phyloP scores from a whole-genome alignment of 1,139 yeast species.

The Trichomonascaceae sp. region DNA sequence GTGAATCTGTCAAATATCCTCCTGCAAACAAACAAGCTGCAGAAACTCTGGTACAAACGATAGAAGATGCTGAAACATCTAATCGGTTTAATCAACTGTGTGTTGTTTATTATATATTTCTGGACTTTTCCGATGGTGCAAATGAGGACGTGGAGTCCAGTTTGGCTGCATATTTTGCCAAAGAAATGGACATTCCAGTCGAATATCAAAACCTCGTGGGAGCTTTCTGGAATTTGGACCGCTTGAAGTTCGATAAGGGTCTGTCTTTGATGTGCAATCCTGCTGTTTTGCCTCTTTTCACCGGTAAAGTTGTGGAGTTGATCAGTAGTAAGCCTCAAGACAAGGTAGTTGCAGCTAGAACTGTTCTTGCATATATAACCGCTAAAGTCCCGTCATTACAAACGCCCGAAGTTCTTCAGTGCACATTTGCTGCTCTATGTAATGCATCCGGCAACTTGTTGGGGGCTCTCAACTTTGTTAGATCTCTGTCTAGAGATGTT shows the following conservation, averaged over 20 bases:
- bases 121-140: constrained; percentile 23
- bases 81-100: constrained; percentile 20
- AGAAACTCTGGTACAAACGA: constrained; percentile 18
- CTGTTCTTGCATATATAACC: constrained; percentile 19
- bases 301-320: constrained; percentile 19
- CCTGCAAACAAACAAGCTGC: constrained; percentile 20
- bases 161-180: constrained; percentile 28
- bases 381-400: constrained; percentile 19
- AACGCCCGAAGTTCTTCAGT: constrained; percentile 14
- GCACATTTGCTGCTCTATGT: constrained; percentile 19
- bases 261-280: constrained; percentile 23
- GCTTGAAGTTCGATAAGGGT: constrained; percentile 17
- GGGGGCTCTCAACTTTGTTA: constrained; percentile 21
- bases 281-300: constrained; percentile 18
- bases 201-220: constrained; percentile 22
- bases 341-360: constrained; percentile 2
- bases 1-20: constrained; percentile 22
- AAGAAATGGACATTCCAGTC: constrained; percentile 25
- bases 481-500: constrained; percentile 19
- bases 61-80: constrained; percentile 17
- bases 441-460: constrained; percentile 15
- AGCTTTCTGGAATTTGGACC: constrained; percentile 25
- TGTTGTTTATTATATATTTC: constrained; percentile 25
- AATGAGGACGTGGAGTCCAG: constrained; percentile 15
- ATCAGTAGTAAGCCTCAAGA: constrained; percentile 5